phyloP scores from a whole-genome alignment of 202 grass and related monocot species.

The Hordeum pubiflorum region DNA sequence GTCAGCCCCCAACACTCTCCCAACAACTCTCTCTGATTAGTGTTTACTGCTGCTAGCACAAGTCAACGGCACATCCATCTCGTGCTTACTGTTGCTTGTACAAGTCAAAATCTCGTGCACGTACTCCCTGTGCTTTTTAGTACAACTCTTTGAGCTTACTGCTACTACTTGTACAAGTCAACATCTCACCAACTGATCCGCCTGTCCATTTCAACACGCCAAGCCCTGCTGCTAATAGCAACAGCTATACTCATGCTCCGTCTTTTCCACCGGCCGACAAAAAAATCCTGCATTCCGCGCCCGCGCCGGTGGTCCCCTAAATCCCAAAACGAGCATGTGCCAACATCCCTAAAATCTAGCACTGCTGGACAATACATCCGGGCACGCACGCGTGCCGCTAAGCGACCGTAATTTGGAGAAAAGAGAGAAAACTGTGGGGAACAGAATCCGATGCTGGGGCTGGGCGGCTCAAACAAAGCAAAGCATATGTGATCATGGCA shows the following conservation, averaged over 20 bases:
- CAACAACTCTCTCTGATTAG: neutral
- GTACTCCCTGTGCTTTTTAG: no score
- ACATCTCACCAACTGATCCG: neutral
- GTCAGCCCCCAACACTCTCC: neutral
- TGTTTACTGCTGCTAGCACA: no score
- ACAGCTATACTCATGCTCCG: slow-evolving; percentile 13
- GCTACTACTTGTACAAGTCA: neutral
- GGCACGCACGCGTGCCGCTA: no score
- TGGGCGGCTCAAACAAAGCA: neutral
- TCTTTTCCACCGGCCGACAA: neutral
- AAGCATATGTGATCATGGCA: neutral
- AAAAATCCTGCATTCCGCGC: slow-evolving; percentile 21
- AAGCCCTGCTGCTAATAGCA: neutral
- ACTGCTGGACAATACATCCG: neutral
- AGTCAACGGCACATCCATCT: no score
- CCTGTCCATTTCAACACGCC: neutral
- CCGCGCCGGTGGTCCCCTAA: neutral
- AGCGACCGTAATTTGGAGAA: neutral
- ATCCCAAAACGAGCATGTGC: slow-evolving; percentile 10
- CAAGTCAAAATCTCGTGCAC: no score
- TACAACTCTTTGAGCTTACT: neutral
- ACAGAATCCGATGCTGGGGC: neutral
- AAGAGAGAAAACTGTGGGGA: neutral
- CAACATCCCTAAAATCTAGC: slow-evolving; percentile 1
- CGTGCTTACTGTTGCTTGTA: no score